phyloP scores from a whole-genome alignment of 2,329 filamentous ascomycete species.

The Sporothrix humicola region DNA sequence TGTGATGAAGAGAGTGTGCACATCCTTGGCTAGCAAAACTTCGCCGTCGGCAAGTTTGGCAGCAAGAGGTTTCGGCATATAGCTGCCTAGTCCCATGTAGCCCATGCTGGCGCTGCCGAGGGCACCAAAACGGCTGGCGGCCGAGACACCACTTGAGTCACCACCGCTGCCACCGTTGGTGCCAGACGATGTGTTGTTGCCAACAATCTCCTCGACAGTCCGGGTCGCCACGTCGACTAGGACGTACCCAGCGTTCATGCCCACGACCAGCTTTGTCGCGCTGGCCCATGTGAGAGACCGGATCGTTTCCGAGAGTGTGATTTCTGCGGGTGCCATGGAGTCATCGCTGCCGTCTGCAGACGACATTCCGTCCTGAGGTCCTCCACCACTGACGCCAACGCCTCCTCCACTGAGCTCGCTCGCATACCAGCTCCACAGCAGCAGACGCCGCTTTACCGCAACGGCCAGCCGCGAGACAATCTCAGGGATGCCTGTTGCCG shows the following conservation, averaged over 20 bases:
- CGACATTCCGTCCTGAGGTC: neutral
- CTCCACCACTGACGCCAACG: neutral
- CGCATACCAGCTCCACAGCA: constrained; percentile 96
- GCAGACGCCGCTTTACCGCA: constrained; percentile 85
- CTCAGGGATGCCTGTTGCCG: constrained; percentile 83
- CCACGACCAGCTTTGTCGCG: constrained; percentile 83
- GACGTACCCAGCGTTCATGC: constrained; percentile 89
- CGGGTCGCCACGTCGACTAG: constrained; percentile 82
- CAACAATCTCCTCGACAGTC: constrained; percentile 76
- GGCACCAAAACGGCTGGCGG: constrained; percentile 78
- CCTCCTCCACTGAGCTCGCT: constrained; percentile 70
- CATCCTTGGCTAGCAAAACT: constrained; percentile 93
- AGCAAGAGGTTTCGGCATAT: constrained; percentile 87
- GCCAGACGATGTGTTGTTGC: constrained; percentile 58
- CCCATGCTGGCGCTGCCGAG: constrained; percentile 85
- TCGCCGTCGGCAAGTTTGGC: constrained; percentile 81
- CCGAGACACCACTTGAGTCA: constrained; percentile 6
- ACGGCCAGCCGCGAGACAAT: constrained; percentile 92
- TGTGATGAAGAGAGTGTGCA: constrained; percentile 92
- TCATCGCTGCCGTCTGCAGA: neutral
- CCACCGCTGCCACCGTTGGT: neutral
- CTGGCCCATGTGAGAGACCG: constrained; percentile 91
- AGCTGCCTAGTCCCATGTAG: constrained; percentile 92
- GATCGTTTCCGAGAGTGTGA: constrained; percentile 80
- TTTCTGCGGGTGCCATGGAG: constrained; percentile 69